Evolutionary conservation across 345 rosid species (phyloP).

Genomic region (Heritiera littoralis): DNA sequence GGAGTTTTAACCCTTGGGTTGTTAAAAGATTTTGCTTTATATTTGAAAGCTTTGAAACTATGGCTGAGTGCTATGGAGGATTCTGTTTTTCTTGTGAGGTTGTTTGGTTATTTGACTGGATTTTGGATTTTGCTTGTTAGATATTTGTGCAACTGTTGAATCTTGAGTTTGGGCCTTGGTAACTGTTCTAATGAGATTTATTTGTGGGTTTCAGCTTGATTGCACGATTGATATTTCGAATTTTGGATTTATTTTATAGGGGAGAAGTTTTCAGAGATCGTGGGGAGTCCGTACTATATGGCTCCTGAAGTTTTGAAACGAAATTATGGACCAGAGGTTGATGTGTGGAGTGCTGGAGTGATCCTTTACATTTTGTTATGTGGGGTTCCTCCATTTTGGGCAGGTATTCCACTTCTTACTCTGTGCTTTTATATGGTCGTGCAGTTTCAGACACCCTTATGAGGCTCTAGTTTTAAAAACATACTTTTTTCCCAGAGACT

Average conservation of each 20-base stretch:
- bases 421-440: background rate
- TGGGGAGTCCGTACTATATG: conserved; percentile 69
- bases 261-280: background rate
- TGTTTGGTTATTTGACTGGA: background rate
- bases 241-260: background rate
- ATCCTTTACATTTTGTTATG: conserved; percentile 81
- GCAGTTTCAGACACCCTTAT: background rate
- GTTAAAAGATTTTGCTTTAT: background rate
- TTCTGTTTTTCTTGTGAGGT: background rate
- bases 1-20: background rate
- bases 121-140: background rate
- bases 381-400: conserved; percentile 47
- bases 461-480: background rate
- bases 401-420: background rate
- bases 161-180: background rate
- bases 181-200: conserved; percentile 19
- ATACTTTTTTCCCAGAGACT: conserved; percentile 75
- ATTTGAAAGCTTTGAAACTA: background rate
- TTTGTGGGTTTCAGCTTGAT: background rate
- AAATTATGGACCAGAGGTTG: conserved; percentile 87
- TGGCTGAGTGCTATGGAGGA: background rate
- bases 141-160: background rate
- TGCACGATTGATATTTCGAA: background rate
- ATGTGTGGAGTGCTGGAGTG: conserved; percentile 92
- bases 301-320: conserved; percentile 91